A percentile compares a stretch with the other conserved stretches of the same genome.
phyloP scores from a whole-genome alignment of 495 filamentous ascomycete species.

The Penicillium crystallinum region DNA sequence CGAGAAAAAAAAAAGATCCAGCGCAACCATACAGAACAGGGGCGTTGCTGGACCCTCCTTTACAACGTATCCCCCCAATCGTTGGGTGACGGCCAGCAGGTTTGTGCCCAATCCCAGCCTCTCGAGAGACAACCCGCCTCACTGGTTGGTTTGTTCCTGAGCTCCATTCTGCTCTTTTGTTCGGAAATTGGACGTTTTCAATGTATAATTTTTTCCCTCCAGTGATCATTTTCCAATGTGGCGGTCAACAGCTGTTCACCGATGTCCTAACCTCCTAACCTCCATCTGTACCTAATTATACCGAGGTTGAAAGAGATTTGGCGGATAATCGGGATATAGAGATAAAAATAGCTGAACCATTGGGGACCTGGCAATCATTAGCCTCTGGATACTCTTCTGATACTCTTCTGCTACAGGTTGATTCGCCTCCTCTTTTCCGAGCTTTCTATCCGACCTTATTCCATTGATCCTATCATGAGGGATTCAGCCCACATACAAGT shows the following conservation, averaged over 20 bases:
- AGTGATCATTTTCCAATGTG: background rate
- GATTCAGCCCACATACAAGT: background rate
- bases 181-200: constrained; percentile 12
- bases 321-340: background rate
- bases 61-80: too few relatives aligned
- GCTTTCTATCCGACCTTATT: background rate
- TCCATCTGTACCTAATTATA: background rate
- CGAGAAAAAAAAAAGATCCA: background rate
- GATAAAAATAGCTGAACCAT: background rate
- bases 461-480: background rate
- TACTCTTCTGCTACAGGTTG: background rate
- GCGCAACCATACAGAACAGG: background rate
- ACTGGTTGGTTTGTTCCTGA: constrained; percentile 11
- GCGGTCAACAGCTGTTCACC: constrained; percentile 10
- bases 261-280: background rate
- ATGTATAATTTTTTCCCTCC: constrained; percentile 4
- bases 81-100: constrained; percentile 1
- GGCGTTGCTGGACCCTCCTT: too few relatives aligned
- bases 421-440: background rate
- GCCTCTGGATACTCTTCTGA: background rate
- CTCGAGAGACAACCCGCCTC: constrained; percentile 18
- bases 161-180: constrained; percentile 1
- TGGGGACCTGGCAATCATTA: background rate
- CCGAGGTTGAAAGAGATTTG: background rate
- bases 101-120: constrained; percentile 28